These are phyloP conservation scores for Colletotrichum gloeosporioides DNA, from an alignment of 2,329 filamentous ascomycete genomes.

Conservation along the genomic window DNA sequence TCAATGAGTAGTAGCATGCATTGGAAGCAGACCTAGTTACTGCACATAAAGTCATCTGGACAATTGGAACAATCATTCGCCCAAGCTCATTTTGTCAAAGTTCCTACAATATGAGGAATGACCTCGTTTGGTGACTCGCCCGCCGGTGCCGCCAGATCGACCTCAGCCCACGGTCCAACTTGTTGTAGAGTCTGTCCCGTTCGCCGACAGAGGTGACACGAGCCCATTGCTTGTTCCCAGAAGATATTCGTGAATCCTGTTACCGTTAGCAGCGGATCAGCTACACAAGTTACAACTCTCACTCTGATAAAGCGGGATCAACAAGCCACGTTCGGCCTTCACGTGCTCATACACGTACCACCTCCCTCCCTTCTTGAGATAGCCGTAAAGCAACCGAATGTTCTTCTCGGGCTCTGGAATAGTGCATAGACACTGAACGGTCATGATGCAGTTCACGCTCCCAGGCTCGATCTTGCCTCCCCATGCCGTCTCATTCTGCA, in stretches of 20 bases:
- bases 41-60: neutral
- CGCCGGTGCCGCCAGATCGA: neutral
- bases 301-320: constrained; percentile 42
- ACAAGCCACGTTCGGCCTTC: constrained; percentile 31
- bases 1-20: neutral
- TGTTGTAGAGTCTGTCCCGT: neutral
- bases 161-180: neutral
- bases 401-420: constrained; percentile 55
- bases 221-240: constrained; percentile 37
- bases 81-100: neutral
- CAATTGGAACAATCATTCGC: no score
- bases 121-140: neutral
- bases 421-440: constrained; percentile 57
- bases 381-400: constrained; percentile 50
- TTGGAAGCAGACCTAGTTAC: neutral
- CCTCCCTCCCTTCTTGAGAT: constrained; percentile 54
- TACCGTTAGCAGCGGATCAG: no score
- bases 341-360: constrained; percentile 63
- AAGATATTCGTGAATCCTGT: constrained; percentile 46
- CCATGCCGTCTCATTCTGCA: constrained; percentile 35
- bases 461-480: constrained; percentile 42
- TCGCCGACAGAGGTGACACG: neutral
- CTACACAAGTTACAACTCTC: no score
- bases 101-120: neutral
- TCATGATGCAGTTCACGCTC: constrained; percentile 54